Evolutionary conservation across 192 early-diverging fungal genomes (phyloP).

Genomic region (Coemansia sp.): DNA sequence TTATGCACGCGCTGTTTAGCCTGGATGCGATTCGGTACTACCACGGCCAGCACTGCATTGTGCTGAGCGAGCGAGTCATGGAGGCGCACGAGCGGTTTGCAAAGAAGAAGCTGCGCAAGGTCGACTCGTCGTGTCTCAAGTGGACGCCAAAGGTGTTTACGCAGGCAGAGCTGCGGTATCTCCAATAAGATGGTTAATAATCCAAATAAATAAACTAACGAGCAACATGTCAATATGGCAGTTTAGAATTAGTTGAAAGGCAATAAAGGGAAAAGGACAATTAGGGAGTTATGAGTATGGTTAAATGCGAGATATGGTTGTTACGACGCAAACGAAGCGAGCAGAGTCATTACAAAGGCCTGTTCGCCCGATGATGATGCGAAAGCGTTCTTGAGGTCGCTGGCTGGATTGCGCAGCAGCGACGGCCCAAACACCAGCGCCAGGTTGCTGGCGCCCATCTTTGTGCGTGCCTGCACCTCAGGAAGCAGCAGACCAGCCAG

Average conservation of each 20-base stretch:
- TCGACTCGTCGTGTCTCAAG: conserved; percentile 75
- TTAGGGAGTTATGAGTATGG: not conserved
- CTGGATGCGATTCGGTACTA: conserved; percentile 90
- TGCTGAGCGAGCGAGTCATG: conserved; percentile 81
- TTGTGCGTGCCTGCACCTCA: conserved; percentile 70
- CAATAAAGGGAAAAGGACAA: not conserved
- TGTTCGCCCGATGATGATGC: conserved; percentile 56
- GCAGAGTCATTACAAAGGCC: conserved; percentile 46
- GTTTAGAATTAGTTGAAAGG: not conserved
- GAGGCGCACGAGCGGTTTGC: conserved; percentile 74
- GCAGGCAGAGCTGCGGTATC: conserved; percentile 69
- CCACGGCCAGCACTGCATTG: conserved; percentile 85
- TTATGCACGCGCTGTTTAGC: conserved; percentile 85
- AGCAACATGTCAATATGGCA: not conserved
- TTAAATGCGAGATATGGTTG: not conserved
- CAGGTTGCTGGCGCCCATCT: conserved; percentile 87
- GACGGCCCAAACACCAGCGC: conserved; percentile 98
- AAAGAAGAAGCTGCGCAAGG: conserved; percentile 75
- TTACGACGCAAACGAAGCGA: conserved; percentile 14
- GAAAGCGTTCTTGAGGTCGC: conserved; percentile 62
- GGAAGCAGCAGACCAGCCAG: conserved; percentile 77
- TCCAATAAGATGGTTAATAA: conserved; percentile 43
- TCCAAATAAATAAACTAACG: not conserved
- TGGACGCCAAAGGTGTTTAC: conserved; percentile 83
- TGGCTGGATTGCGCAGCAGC: conserved; percentile 82